Evolutionary conservation across 2,329 filamentous ascomycete species (phyloP), one percentile per base, ranked within the genome.

Genomic region (Arthrinium phaeospermum): DNA sequence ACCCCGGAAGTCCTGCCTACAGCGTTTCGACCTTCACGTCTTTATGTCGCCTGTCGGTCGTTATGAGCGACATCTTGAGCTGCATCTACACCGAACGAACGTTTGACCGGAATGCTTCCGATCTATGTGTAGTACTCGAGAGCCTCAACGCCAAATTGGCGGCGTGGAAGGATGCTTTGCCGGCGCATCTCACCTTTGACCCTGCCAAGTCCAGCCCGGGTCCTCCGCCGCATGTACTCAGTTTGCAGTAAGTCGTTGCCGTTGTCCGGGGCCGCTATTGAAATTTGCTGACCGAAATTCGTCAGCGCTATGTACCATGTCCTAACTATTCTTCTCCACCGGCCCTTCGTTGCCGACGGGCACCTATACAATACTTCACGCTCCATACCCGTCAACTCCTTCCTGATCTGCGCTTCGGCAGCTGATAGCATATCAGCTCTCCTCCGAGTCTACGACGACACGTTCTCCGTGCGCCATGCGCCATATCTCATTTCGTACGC

Each of bases 401-500:
- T 86, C 73, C 78, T 81, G 69, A 82, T 81, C 47, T 89, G 87
- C 72, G 83, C 84, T 0, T 80, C 80, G 0, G 86, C 87, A 0
- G 87, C 87, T 0, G 79, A 80, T 13, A 80, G 81, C 19, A 88
- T 88, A 4, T 82, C 83, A 19, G 77, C 79, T 3, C 76, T 89
- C 0, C 75, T 88, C 0, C 81, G 82, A 27, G 79, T 81, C 6
- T 88, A 88, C 64, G 81, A 86, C 34, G 77, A 79, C 44, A 79
- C 82, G 0, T 89, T 86, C 53, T 85, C 83, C 0, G 81, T 88
- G 1, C 79, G 81, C 14, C 78, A 83, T 14, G 85, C 87, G 0
- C 88, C 88, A 0, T 89, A 89, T 71, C 78, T 89, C 1, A 83
- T 89, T 24, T 87, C 86, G 0, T 90, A 90, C 75, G 86, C 88